Evolutionary conservation across 768 basidiomycete genomes (phyloP).

Genomic region (Sistotremastrum niveocremeum): DNA sequence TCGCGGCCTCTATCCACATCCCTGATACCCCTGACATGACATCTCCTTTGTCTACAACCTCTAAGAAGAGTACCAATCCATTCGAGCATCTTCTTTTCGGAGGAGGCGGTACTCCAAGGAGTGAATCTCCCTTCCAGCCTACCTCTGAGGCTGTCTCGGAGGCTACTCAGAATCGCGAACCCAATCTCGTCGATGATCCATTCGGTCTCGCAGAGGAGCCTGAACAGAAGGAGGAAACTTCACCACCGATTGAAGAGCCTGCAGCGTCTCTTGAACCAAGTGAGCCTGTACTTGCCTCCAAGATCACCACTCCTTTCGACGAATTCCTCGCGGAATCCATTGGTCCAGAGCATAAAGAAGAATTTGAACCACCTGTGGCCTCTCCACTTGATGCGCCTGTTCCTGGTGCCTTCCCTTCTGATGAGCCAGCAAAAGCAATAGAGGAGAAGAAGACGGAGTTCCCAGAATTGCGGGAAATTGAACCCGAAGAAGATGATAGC

Average conservation of each 20-base stretch:
- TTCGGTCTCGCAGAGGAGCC: constrained; percentile 33
- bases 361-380: not conserved
- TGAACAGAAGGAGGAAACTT: constrained; percentile 15
- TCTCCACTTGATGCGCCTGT: not conserved
- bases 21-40: constrained; percentile 55
- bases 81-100: constrained; percentile 53
- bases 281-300: constrained; percentile 6
- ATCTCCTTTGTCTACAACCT: constrained; percentile 33
- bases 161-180: constrained; percentile 2
- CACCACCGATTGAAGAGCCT: constrained; percentile 10
- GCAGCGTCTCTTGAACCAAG: constrained; percentile 7
- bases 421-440: constrained; percentile 2
- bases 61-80: constrained; percentile 75
- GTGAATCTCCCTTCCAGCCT: constrained; percentile 7
- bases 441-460: constrained; percentile 36
- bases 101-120: constrained; percentile 7
- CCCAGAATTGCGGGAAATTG: constrained; percentile 43
- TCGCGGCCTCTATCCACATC: constrained; percentile 61
- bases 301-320: not conserved
- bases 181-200: constrained; percentile 26
- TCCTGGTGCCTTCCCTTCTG: constrained; percentile 5
- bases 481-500: constrained; percentile 42
- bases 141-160: constrained; percentile 1
- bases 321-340: not conserved
- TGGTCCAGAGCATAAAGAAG: not conserved